These are phyloP conservation scores for Suillus weaverae DNA, from an alignment of 768 basidiomycete genomes.

Conservation along the genomic window DNA sequence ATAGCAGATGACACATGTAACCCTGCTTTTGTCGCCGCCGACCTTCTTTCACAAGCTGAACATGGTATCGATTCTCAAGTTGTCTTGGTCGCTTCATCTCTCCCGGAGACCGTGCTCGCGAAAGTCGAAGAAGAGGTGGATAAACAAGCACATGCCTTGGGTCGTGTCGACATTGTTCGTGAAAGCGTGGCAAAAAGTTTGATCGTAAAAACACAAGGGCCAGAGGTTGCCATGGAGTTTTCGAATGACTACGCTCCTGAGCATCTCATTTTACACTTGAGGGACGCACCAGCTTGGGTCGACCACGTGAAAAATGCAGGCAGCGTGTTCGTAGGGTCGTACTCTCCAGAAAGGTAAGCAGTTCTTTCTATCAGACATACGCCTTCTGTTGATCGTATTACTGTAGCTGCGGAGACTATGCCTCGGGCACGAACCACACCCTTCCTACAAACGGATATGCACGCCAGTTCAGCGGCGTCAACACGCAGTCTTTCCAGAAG, in stretches of 20 bases:
- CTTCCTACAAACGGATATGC: constrained; percentile 96
- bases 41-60: constrained; percentile 96
- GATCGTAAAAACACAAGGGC: constrained; percentile 69
- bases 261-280: constrained; percentile 90
- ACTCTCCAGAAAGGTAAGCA: constrained; percentile 88
- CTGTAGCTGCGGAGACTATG: constrained; percentile 93
- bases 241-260: constrained; percentile 99
- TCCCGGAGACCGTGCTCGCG: constrained; percentile 60
- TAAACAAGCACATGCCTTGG: constrained; percentile 78
- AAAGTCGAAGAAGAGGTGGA: constrained; percentile 86
- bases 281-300: constrained; percentile 66
- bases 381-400: constrained; percentile 9
- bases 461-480: constrained; percentile 97
- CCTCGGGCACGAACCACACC: constrained; percentile 98
- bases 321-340: constrained; percentile 94
- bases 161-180: constrained; percentile 87
- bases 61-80: constrained; percentile 99
- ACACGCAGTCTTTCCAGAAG: constrained; percentile 96
- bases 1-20: constrained; percentile 88
- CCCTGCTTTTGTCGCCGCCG: constrained; percentile 92
- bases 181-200: constrained; percentile 89
- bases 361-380: background rate
- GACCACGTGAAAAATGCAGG: constrained; percentile 85
- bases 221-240: constrained; percentile 81
- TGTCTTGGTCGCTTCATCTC: constrained; percentile 80